Evolutionary conservation across 169 alveolate species (phyloP).

Genomic region (Plasmodium cynomolgi): DNA sequence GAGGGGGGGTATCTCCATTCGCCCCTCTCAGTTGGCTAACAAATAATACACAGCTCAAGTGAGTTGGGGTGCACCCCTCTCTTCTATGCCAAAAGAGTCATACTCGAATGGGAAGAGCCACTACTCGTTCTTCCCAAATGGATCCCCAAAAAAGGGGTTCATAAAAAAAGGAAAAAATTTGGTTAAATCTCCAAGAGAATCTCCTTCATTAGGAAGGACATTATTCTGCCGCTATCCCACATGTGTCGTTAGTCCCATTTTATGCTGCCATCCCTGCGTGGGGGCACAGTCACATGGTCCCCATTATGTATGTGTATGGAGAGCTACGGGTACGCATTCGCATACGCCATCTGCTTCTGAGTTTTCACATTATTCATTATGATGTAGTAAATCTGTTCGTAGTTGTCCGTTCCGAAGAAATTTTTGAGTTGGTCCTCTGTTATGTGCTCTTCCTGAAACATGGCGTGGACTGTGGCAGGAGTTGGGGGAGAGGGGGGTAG

Average conservation of each 20-base stretch:
- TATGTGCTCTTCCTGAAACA: slow-evolving; percentile 41
- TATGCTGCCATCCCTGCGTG: not conserved
- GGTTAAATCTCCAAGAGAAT: not conserved
- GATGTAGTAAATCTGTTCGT: slow-evolving; percentile 59
- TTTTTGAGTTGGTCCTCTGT: slow-evolving; percentile 44
- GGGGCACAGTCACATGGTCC: not conserved
- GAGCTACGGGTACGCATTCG: not conserved
- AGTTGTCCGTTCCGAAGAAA: slow-evolving; percentile 41
- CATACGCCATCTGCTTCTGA: slow-evolving; percentile 18
- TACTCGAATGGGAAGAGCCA: not conserved
- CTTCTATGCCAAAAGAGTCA: not conserved
- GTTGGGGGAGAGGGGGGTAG: not conserved
- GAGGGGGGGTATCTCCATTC: not conserved
- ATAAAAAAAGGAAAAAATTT: not conserved
- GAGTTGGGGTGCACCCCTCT: not conserved
- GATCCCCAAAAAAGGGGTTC: not conserved
- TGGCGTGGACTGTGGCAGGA: slow-evolving; percentile 4
- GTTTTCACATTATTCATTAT: slow-evolving; percentile 45
- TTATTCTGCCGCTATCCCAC: not conserved
- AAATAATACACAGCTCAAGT: not conserved
- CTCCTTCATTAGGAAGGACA: not conserved
- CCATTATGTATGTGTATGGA: not conserved
- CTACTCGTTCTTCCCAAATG: not conserved
- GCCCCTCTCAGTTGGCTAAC: not conserved
- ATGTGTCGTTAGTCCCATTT: not conserved